Conservation (phyloP, 2,329 filamentous ascomycete species). For the Colletotrichum tofieldiae region DNA sequence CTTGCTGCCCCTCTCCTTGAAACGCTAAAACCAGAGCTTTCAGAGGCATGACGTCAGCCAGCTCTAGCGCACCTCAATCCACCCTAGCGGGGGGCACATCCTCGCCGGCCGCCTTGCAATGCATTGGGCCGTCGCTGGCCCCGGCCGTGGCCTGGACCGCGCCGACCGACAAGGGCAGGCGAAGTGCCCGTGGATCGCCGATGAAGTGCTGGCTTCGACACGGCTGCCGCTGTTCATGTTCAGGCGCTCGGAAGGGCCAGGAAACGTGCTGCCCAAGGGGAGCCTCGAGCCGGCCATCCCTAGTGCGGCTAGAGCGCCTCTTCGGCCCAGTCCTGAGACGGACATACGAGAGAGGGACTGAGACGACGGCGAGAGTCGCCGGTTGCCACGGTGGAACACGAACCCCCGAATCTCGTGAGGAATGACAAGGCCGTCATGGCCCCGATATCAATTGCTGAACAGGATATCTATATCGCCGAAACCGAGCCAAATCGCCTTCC, state of each 20-base stretch:
- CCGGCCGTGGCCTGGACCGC: slow-evolving; percentile 34
- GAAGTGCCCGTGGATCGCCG: slow-evolving; percentile 33
- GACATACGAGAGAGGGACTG: no score
- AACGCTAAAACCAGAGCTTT: slow-evolving; percentile 44
- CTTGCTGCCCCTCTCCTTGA: slow-evolving; percentile 42
- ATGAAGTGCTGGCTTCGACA: slow-evolving; percentile 20
- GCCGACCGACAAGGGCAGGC: slow-evolving; percentile 32
- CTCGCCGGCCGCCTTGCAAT: slow-evolving; percentile 33
- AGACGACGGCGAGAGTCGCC: neutral
- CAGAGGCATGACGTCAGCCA: slow-evolving; percentile 43
- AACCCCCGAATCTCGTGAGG: neutral
- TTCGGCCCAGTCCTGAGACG: neutral
- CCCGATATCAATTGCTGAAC: slow-evolving; percentile 40
- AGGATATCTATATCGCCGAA: slow-evolving; percentile 43
- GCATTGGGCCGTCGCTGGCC: slow-evolving; percentile 30
- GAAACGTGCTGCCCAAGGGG: neutral
- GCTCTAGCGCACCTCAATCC: slow-evolving; percentile 41
- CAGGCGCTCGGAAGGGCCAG: neutral
- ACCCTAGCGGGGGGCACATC: slow-evolving; percentile 38
- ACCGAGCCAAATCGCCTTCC: slow-evolving; percentile 40
- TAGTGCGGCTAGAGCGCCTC: no score
- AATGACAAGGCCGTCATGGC: slow-evolving; percentile 27
- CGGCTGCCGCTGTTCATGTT: neutral
- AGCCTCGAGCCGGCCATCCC: neutral
- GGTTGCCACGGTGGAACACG: neutral